phyloP scores from a whole-genome alignment of 768 basidiomycete species.

The Pholiota conissans region DNA sequence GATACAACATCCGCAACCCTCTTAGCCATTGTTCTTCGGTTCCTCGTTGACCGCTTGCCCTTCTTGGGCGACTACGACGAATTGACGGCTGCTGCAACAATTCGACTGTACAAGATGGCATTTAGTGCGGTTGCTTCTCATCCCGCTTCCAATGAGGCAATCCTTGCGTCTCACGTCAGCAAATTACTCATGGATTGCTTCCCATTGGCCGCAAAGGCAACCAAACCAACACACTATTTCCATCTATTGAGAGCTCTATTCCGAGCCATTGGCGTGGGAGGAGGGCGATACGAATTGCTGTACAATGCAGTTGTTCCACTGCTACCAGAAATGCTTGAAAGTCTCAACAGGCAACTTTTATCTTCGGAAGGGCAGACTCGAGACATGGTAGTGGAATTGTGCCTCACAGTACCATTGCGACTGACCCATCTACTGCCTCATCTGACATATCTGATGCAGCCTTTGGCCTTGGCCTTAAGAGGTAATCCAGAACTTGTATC shows the following conservation, averaged over 20 bases:
- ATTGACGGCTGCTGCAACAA: slow-evolving; percentile 76
- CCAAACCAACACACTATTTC: slow-evolving; percentile 91
- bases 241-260: slow-evolving; percentile 90
- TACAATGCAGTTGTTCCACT: slow-evolving; percentile 97
- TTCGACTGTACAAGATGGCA: slow-evolving; percentile 94
- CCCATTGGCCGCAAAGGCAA: slow-evolving; percentile 87
- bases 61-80: slow-evolving; percentile 85
- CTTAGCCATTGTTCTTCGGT: slow-evolving; percentile 85
- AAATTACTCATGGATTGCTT: slow-evolving; percentile 97
- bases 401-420: slow-evolving; percentile 93
- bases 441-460: slow-evolving; percentile 94
- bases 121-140: slow-evolving; percentile 82
- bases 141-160: slow-evolving; percentile 80
- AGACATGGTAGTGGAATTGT: slow-evolving; percentile 96
- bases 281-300: slow-evolving; percentile 88
- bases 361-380: slow-evolving; percentile 79
- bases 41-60: slow-evolving; percentile 80
- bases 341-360: slow-evolving; percentile 85
- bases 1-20: slow-evolving; percentile 79
- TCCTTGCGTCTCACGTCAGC: slow-evolving; percentile 90
- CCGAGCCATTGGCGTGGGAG: slow-evolving; percentile 88
- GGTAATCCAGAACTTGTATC: slow-evolving; percentile 89
- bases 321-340: slow-evolving; percentile 96
- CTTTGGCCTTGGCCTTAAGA: slow-evolving; percentile 85
- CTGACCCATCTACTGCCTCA: slow-evolving; percentile 95